phyloP scores from a whole-genome alignment of 2,329 filamentous ascomycete genomes.

The Arthrobotrys conoides region DNA sequence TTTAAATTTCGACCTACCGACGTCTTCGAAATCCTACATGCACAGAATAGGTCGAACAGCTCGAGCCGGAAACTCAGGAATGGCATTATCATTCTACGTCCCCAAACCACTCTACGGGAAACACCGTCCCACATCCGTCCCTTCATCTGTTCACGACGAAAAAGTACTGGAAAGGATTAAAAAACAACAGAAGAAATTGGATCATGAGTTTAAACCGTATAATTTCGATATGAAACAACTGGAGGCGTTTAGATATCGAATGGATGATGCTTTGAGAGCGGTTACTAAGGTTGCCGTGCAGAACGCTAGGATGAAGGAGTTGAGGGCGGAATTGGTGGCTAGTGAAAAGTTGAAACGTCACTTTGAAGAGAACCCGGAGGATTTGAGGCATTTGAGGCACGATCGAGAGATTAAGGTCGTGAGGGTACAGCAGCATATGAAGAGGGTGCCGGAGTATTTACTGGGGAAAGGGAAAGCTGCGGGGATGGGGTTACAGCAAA shows the following conservation, averaged over 20 bases:
- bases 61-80: conserved; percentile 89
- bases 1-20: conserved; percentile 95
- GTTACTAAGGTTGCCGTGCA: conserved; percentile 91
- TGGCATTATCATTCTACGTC: conserved; percentile 95
- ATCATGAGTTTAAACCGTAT: conserved; percentile 88
- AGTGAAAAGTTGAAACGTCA: conserved; percentile 94
- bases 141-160: conserved; percentile 85
- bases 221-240: conserved; percentile 95
- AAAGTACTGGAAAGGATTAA: conserved; percentile 84
- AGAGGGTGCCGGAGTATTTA: conserved; percentile 94
- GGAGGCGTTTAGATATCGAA: conserved; percentile 93
- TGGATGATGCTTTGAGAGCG: conserved; percentile 89
- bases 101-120: conserved; percentile 86
- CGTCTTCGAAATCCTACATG: conserved; percentile 91
- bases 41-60: conserved; percentile 96
- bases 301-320: conserved; percentile 88
- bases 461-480: conserved; percentile 82
- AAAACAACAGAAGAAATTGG: conserved; percentile 82
- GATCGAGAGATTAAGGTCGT: conserved; percentile 89
- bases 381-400: conserved; percentile 87
- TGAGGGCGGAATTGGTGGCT: conserved; percentile 90
- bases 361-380: conserved; percentile 96
- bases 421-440: conserved; percentile 87
- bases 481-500: conserved; percentile 76
- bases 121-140: conserved; percentile 86